phyloP scores from a whole-genome alignment of 176 grass and related monocot species.

The Musa beccarii region DNA sequence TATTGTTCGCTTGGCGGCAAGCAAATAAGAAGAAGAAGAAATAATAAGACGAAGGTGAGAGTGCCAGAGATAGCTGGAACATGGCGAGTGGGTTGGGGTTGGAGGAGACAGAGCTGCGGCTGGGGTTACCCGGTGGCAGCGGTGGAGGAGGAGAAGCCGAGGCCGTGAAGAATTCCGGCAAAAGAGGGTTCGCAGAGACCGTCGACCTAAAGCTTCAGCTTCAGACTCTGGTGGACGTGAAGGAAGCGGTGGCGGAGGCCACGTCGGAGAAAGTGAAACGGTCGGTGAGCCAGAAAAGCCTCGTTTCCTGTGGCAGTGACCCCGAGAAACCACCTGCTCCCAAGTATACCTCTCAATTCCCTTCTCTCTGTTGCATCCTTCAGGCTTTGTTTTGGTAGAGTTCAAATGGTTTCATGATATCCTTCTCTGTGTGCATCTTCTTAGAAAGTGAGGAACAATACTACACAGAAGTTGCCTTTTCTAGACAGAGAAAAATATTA shows the following conservation, averaged over 20 bases:
- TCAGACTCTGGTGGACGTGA: not conserved
- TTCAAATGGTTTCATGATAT: too few species aligned
- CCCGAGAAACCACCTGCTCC: conserved; percentile 29
- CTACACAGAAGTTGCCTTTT: too few species aligned
- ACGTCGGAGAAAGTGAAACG: conserved; percentile 17
- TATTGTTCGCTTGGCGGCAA: too few species aligned
- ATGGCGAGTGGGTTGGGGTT: conserved; percentile 9
- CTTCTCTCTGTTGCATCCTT: too few species aligned
- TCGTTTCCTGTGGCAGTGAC: not conserved
- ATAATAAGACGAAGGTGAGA: too few species aligned
- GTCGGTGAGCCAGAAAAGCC: conserved; percentile 5
- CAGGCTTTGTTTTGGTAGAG: too few species aligned
- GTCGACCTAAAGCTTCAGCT: conserved; percentile 11
- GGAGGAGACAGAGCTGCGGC: conserved; percentile 14
- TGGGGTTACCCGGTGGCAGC: conserved; percentile 6
- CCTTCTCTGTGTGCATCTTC: too few species aligned
- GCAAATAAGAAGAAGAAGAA: too few species aligned
- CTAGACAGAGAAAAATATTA: too few species aligned
- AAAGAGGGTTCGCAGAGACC: conserved; percentile 10
- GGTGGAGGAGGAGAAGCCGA: not conserved
- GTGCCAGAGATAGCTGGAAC: not conserved
- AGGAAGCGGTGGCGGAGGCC: not conserved
- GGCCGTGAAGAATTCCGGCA: not conserved
- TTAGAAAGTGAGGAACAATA: too few species aligned
- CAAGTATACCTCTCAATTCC: conserved; percentile 15